Conservation (phyloP, 495 filamentous ascomycete genomes). For the Neurospora tetrasperma region DNA sequence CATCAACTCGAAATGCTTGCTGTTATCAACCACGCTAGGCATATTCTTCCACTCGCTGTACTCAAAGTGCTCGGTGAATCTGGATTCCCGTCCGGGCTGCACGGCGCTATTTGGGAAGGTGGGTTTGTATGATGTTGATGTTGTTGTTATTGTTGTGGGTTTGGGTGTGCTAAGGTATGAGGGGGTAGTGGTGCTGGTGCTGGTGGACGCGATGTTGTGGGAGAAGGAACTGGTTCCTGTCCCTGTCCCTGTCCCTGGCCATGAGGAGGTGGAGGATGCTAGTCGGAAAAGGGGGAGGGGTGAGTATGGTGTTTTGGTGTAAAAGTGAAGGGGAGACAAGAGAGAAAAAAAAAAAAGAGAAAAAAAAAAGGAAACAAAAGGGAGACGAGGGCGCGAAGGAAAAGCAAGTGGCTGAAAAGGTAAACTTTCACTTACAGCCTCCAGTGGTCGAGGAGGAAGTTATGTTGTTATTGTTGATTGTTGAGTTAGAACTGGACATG, state of each 20-base stretch:
- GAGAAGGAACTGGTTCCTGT: background rate
- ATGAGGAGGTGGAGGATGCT: background rate
- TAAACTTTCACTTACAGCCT: background rate
- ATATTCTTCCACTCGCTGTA: background rate
- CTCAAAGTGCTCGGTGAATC: background rate
- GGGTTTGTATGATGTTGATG: background rate
- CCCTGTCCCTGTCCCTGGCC: background rate
- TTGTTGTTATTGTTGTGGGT: background rate
- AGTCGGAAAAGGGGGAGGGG: background rate
- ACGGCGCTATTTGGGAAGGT: background rate
- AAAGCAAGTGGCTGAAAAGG: background rate
- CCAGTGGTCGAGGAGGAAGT: background rate
- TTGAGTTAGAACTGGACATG: background rate
- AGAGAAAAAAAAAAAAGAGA: background rate
- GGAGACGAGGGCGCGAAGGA: background rate
- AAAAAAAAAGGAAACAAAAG: background rate
- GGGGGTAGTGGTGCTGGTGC: background rate
- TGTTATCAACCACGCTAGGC: background rate
- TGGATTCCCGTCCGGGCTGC: background rate
- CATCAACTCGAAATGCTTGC: background rate
- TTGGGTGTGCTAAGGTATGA: background rate
- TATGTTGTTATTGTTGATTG: background rate
- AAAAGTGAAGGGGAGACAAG: background rate
- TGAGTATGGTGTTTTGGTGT: background rate
- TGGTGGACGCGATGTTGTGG: background rate